phyloP scores from a whole-genome alignment of 345 rosid species.

The Tarenaya hassleriana region DNA sequence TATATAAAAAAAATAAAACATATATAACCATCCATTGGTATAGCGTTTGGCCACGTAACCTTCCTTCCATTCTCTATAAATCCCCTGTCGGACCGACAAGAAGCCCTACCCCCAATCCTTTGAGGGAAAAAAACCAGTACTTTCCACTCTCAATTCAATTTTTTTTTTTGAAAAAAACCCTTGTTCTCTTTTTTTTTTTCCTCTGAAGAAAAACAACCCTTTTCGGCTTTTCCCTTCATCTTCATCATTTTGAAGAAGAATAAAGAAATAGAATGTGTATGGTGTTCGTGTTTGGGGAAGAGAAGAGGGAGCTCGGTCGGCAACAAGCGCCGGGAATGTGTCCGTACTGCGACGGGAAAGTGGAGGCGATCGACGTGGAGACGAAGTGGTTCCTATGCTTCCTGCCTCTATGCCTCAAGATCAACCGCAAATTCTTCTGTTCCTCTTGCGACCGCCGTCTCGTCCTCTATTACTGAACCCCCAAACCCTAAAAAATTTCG shows the following conservation, averaged over 20 bases:
- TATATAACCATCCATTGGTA: too few relatives aligned
- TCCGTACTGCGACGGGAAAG: constrained; percentile 75
- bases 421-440: constrained; percentile 61
- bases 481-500: background rate
- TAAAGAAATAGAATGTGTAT: constrained; percentile 42
- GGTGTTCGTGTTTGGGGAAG: constrained; percentile 41
- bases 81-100: too few relatives aligned
- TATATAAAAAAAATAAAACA: too few relatives aligned
- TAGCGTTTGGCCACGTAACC: too few relatives aligned
- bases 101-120: too few relatives aligned
- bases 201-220: background rate
- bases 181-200: background rate
- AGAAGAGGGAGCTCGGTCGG: constrained; percentile 59
- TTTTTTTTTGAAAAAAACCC: background rate
- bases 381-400: constrained; percentile 73
- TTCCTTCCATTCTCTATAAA: too few relatives aligned
- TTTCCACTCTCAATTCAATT: too few relatives aligned
- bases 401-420: constrained; percentile 57
- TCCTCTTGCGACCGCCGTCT: constrained; percentile 53
- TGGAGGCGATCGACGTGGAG: constrained; percentile 62
- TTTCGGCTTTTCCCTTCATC: background rate
- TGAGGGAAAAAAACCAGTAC: too few relatives aligned
- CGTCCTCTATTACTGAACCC: constrained; percentile 25
- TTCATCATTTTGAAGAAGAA: background rate
- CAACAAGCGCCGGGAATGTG: constrained; percentile 72